phyloP scores from a whole-genome alignment of 331 rosid genomes.

The Phaseolus coccineus region DNA sequence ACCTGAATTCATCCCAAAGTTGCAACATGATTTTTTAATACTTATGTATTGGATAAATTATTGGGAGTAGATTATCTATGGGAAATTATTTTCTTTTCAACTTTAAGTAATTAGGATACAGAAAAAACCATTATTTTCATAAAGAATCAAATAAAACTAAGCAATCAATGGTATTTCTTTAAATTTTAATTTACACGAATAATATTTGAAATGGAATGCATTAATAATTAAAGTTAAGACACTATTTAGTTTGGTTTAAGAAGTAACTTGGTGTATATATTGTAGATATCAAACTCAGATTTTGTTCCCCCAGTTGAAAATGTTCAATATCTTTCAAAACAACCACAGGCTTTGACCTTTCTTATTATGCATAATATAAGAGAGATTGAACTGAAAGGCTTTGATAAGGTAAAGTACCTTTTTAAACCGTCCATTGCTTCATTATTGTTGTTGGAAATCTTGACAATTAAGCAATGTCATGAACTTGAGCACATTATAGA shows the following conservation, averaged over 20 bases:
- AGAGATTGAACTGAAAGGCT: background rate
- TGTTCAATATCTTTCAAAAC: background rate
- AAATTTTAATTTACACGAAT: too few relatives aligned
- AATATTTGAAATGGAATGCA: too few relatives aligned
- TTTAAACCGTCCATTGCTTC: background rate
- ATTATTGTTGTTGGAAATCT: background rate
- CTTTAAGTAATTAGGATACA: background rate
- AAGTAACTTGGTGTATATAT: background rate
- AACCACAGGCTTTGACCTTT: background rate
- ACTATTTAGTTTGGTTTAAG: too few relatives aligned
- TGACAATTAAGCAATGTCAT: background rate
- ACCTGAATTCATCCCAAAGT: too few relatives aligned
- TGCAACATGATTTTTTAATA: too few relatives aligned
- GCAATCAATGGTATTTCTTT: too few relatives aligned
- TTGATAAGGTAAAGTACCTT: background rate
- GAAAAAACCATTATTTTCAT: background rate
- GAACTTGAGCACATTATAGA: background rate
- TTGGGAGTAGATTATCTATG: too few relatives aligned
- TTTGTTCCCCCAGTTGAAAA: background rate
- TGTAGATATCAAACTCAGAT: background rate
- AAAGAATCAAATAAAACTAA: background rate
- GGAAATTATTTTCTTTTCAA: background rate
- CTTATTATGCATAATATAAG: background rate
- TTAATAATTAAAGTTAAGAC: too few relatives aligned
- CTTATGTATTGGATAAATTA: background rate